Evolutionary conservation across 75 land plant genomes (phyloP), one percentile per base, ranked within the genome.

Genomic region (Sequoia sempervirens): DNA sequence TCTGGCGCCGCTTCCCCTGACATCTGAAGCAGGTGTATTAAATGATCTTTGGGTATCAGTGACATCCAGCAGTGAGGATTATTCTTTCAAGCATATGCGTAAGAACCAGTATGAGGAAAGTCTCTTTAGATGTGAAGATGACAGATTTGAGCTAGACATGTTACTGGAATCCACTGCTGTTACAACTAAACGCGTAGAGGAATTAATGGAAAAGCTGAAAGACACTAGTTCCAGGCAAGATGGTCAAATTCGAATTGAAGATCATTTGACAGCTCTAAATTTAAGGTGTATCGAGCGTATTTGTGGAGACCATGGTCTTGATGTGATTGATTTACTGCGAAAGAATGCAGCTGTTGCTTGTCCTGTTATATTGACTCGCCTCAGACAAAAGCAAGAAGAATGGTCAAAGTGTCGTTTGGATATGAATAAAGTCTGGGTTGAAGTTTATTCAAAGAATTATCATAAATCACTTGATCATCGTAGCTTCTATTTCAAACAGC

Each of bases 381-480:
- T 97, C 75, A 95, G 92, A 82, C 97, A 95, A 84, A 97, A 97
- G 87, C 93, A 94, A 85, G 97, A 97, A 34, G 96, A 95, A 53
- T 95, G 97, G 97, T 80, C 90, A 6, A 92, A 86, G 74, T 92
- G 94, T 82, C 92, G 96, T 78, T 50, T 85, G 26, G 99, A 97
- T 61, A 95, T 95, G 89, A 97, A 95, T 83, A 95, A 97, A 83
- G 94, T 95, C 15, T 97, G 99, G 99, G 96, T 96, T 74, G 98
- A 97, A 86, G 91, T 95, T 5, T 94, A 95, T 84, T 81, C 98
- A 20, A 95, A 94, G 87, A 97, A 97, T 84, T 94, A 94, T 86
- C 94, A 97, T 85, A 95, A 97, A 80, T 96, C 98, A 18, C 93
- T 97, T 85, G 99, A 97, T 79, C 99, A 97, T 84, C 92, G 97